Conservation (phyloP, 352 stramenopile genomes). For the Pelagophyceae sp. region DNA sequence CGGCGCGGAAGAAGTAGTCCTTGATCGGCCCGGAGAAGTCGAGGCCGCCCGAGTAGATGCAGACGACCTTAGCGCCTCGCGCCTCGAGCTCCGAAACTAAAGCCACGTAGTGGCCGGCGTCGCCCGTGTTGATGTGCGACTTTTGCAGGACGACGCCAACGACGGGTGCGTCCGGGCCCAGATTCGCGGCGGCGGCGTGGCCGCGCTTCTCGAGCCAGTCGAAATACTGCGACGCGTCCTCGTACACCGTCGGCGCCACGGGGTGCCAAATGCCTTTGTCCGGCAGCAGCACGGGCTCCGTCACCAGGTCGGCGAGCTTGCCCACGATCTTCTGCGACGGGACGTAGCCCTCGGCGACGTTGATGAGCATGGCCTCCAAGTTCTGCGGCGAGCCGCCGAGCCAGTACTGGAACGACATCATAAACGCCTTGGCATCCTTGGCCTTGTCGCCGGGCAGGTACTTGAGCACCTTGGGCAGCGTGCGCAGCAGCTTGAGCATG, state of each 20-base stretch:
- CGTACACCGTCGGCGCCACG: conserved; percentile 63
- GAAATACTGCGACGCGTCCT: conserved; percentile 58
- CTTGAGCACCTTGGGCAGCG: conserved; percentile 71
- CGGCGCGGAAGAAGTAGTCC: conserved; percentile 62
- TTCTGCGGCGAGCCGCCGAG: conserved; percentile 68
- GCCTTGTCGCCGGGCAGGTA: conserved; percentile 72
- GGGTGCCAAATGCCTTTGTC: conserved; percentile 76
- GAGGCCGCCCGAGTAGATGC: conserved; percentile 66
- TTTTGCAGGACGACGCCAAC: conserved; percentile 72
- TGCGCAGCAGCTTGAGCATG: conserved; percentile 74
- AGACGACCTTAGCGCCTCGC: conserved; percentile 59
- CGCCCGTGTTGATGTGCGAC: conserved; percentile 77
- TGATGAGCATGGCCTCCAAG: conserved; percentile 62
- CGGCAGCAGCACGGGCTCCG: conserved; percentile 62
- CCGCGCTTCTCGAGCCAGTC: conserved; percentile 66
- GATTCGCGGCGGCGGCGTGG: conserved; percentile 52
- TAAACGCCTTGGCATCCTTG: conserved; percentile 67
- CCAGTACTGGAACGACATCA: conserved; percentile 82
- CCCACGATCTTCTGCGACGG: conserved; percentile 39
- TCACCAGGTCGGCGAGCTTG: conserved; percentile 49
- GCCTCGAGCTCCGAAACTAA: conserved; percentile 69
- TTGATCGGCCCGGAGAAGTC: conserved; percentile 70
- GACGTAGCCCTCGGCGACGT: conserved; percentile 65
- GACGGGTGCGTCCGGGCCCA: conserved; percentile 52
- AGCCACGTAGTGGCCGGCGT: conserved; percentile 71